phyloP scores from a whole-genome alignment of 2,329 filamentous ascomycete species.

The Penicillium fuscoglaucum region DNA sequence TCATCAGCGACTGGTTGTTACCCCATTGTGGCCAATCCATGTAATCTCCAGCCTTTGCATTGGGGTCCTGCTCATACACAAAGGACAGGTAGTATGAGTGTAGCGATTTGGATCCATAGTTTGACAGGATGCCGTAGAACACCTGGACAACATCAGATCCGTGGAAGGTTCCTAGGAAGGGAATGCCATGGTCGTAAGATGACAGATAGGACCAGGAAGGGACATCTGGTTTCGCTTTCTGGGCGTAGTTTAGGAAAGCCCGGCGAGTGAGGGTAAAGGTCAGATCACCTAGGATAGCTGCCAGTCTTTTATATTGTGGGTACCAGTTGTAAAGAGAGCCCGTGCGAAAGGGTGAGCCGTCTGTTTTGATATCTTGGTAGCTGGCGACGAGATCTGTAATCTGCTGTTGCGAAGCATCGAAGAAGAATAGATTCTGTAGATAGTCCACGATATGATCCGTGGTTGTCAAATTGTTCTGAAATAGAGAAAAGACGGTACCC shows the following conservation, averaged over 20 bases:
- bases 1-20: constrained; percentile 51
- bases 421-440: constrained; percentile 61
- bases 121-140: constrained; percentile 64
- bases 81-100: constrained; percentile 73
- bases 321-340: constrained; percentile 68
- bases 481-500: constrained; percentile 71
- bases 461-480: constrained; percentile 67
- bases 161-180: constrained; percentile 75
- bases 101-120: constrained; percentile 61
- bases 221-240: constrained; percentile 55
- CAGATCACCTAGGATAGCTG: constrained; percentile 73
- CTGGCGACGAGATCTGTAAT: constrained; percentile 60
- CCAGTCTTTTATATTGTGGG: constrained; percentile 74
- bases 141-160: constrained; percentile 67
- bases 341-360: constrained; percentile 73
- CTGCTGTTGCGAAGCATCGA: constrained; percentile 51
- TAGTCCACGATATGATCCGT: constrained; percentile 62
- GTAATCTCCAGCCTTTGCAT: constrained; percentile 50
- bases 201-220: constrained; percentile 74
- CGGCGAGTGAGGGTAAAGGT: constrained; percentile 73
- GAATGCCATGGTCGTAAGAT: constrained; percentile 69
- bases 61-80: constrained; percentile 69
- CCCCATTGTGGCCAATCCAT: constrained; percentile 59
- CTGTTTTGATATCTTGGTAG: constrained; percentile 58
- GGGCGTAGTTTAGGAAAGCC: constrained; percentile 56